phyloP scores from a whole-genome alignment of 768 basidiomycete genomes.

The Zangia roseola region DNA sequence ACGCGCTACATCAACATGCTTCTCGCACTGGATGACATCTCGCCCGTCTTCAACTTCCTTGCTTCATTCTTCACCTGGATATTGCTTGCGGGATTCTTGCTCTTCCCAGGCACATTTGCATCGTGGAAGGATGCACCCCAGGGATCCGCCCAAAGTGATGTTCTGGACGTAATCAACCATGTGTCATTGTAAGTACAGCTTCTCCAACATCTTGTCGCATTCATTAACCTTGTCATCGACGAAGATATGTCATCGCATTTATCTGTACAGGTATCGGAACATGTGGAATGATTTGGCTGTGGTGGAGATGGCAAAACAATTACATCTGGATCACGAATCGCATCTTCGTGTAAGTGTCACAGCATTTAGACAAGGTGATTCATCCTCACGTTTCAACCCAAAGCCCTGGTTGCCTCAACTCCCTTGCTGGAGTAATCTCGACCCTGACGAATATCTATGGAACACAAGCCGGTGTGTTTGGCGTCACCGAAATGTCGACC shows the following conservation, averaged over 20 bases:
- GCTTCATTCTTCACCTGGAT: constrained; percentile 64
- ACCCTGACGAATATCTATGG: constrained; percentile 53
- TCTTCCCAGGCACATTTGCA: constrained; percentile 62
- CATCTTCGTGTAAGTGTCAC: constrained; percentile 49
- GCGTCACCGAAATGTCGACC: constrained; percentile 42
- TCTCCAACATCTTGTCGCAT: neutral
- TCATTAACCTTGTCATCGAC: constrained; percentile 1
- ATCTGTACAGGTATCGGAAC: constrained; percentile 54
- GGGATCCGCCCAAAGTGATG: constrained; percentile 30
- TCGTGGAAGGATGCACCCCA: constrained; percentile 33
- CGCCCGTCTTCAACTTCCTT: constrained; percentile 46
- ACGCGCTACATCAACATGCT: constrained; percentile 63
- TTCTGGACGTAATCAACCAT: constrained; percentile 40
- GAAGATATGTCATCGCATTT: constrained; percentile 53
- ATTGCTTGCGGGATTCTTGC: constrained; percentile 57
- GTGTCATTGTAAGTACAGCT: constrained; percentile 43
- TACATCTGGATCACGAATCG: constrained; percentile 59
- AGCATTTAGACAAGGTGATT: neutral
- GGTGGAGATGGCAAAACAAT: constrained; percentile 59
- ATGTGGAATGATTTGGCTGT: constrained; percentile 54
- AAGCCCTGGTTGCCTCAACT: constrained; percentile 59
- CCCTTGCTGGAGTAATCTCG: constrained; percentile 54
- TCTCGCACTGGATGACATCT: constrained; percentile 57
- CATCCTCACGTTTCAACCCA: constrained; percentile 3
- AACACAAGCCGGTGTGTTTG: constrained; percentile 45